phyloP scores from a whole-genome alignment of 495 filamentous ascomycete species.

The Massariosphaeria phaeospora region DNA sequence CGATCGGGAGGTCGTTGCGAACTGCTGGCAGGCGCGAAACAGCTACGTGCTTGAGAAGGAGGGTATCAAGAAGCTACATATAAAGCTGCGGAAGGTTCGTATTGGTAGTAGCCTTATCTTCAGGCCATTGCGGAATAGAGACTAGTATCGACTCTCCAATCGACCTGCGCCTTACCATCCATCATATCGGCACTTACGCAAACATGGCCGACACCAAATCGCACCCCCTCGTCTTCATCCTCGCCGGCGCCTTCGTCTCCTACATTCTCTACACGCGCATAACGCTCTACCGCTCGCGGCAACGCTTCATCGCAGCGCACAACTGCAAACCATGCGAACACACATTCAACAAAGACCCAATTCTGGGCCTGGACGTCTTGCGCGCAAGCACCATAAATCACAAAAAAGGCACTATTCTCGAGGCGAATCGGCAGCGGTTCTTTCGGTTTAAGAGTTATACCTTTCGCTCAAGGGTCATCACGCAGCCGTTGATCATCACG shows the following conservation, averaged over 20 bases:
- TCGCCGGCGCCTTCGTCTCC: conserved; percentile 7
- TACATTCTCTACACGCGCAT: conserved; percentile 24
- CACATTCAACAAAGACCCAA: conserved; percentile 30
- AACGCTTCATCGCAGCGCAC: conserved; percentile 19
- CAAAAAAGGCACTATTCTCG: conserved; percentile 32
- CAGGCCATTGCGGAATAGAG: too few species aligned
- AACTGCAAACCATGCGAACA: conserved; percentile 25
- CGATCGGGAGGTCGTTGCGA: too few species aligned
- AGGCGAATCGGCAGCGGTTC: conserved; percentile 24
- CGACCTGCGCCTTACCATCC: too few species aligned
- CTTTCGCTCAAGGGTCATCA: conserved; percentile 16
- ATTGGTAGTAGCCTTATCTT: too few species aligned
- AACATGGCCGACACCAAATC: too few species aligned
- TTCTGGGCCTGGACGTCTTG: conserved; percentile 37
- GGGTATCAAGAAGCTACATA: too few species aligned
- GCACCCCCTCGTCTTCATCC: conserved; percentile 6
- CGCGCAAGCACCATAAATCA: conserved; percentile 19
- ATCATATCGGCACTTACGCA: too few species aligned
- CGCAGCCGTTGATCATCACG: conserved; percentile 43
- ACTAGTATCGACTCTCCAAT: too few species aligned
- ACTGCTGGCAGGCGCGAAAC: too few species aligned
- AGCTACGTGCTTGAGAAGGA: too few species aligned
- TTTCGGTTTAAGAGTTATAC: conserved; percentile 26
- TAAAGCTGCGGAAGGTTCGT: too few species aligned
- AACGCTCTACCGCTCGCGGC: conserved; percentile 20